A percentile compares a stretch with the other conserved stretches of the same genome.
phyloP scores from a whole-genome alignment of 2,329 filamentous ascomycete genomes.

The Colletotrichum sp. region DNA sequence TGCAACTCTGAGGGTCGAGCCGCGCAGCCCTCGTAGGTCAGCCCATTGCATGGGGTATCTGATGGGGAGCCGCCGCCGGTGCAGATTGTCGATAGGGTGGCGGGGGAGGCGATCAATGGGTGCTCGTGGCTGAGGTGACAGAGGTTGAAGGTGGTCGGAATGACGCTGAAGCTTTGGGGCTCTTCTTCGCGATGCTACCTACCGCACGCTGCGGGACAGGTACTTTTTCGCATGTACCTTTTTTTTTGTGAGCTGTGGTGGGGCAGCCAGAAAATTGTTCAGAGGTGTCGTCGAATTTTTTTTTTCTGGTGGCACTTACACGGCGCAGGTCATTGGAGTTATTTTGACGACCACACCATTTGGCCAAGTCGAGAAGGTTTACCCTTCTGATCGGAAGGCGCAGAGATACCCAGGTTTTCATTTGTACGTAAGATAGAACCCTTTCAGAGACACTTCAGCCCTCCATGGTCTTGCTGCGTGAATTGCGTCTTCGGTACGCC shows the following conservation, averaged over 20 bases:
- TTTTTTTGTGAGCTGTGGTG: not conserved
- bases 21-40: constrained; percentile 20
- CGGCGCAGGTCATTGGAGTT: not conserved
- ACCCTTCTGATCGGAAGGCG: not conserved
- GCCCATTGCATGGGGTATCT: constrained; percentile 21
- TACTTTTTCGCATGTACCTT: not conserved
- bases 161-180: not conserved
- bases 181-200: not conserved
- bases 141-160: not conserved
- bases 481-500: not conserved
- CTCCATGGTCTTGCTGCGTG: not conserved
- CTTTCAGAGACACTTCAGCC: not conserved
- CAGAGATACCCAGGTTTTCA: not conserved
- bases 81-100: not conserved
- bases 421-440: not conserved
- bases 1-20: constrained; percentile 17
- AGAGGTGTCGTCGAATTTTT: not conserved
- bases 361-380: not conserved
- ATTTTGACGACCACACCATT: not conserved
- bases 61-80: not conserved
- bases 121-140: not conserved
- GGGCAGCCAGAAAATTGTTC: not conserved
- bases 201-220: not conserved
- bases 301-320: not conserved
- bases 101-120: not conserved